phyloP scores from a whole-genome alignment of 768 basidiomycete genomes.

The Auricularia cornea region DNA sequence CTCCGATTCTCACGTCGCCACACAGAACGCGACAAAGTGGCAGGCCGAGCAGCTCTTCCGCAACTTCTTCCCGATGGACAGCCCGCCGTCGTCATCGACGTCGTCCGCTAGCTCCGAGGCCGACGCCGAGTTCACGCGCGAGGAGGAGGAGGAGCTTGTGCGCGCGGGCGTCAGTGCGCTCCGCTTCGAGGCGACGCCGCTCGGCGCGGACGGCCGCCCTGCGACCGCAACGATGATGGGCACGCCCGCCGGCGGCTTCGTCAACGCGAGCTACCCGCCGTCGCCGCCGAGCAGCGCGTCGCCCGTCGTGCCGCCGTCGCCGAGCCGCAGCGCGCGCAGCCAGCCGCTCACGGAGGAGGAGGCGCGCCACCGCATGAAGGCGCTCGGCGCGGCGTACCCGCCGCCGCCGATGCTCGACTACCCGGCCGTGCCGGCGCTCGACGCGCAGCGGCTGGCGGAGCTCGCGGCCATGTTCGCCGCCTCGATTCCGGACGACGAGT shows the following conservation, averaged over 20 bases:
- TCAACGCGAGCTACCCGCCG: neutral
- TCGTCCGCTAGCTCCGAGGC: neutral
- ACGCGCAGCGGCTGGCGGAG: slow-evolving; percentile 50
- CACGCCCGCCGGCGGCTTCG: neutral
- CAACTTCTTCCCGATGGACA: slow-evolving; percentile 67
- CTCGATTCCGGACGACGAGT: slow-evolving; percentile 74
- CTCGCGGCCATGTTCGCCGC: slow-evolving; percentile 76
- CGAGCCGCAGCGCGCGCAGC: neutral
- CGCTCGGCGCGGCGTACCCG: neutral
- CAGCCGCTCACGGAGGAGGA: neutral
- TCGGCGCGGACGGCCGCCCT: neutral
- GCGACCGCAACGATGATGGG: neutral
- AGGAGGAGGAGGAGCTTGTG: neutral
- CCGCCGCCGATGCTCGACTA: neutral
- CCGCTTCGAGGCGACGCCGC: neutral
- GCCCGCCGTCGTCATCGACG: neutral
- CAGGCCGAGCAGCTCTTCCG: slow-evolving; percentile 82
- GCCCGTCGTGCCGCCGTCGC: neutral
- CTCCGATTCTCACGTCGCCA: too few species aligned
- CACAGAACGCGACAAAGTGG: slow-evolving; percentile 54
- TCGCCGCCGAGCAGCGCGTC: neutral
- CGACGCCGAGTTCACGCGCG: neutral
- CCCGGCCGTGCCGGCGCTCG: slow-evolving; percentile 26
- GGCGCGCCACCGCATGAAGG: neutral
- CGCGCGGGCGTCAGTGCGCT: neutral